phyloP scores from a whole-genome alignment of 306 rosid species.

The Dalbergia cultrata region DNA sequence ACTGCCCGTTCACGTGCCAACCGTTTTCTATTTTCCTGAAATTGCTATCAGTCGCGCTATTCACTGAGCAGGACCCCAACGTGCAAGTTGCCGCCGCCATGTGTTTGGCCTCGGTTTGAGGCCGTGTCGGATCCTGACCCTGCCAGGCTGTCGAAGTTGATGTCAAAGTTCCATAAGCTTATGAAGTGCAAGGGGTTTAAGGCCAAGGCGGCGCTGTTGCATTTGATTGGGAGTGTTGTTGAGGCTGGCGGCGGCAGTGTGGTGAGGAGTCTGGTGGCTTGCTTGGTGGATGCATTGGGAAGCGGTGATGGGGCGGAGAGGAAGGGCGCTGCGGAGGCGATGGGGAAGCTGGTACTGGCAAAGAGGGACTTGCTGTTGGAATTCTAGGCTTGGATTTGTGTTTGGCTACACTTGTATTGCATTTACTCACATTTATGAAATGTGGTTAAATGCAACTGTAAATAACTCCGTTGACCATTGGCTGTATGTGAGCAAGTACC shows the following conservation, averaged over 20 bases:
- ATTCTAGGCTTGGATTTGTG: slow-evolving; percentile 51
- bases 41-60: slow-evolving; percentile 70
- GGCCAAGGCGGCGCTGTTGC: slow-evolving; percentile 78
- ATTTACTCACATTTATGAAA: too few relatives aligned
- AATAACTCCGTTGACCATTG: too few relatives aligned
- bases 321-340: slow-evolving; percentile 78
- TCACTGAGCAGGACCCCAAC: slow-evolving; percentile 78
- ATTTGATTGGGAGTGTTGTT: slow-evolving; percentile 65
- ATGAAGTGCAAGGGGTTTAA: slow-evolving; percentile 69
- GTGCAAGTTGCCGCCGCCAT: slow-evolving; percentile 81
- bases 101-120: slow-evolving; percentile 75
- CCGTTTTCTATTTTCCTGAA: slow-evolving; percentile 68
- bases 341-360: slow-evolving; percentile 61
- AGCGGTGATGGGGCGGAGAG: slow-evolving; percentile 79
- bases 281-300: slow-evolving; percentile 59
- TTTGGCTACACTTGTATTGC: too few relatives aligned
- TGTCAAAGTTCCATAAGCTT: slow-evolving; percentile 77
- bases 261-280: slow-evolving; percentile 63
- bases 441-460: too few relatives aligned
- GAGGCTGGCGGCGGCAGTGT: slow-evolving; percentile 48
- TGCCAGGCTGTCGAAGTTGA: slow-evolving; percentile 64
- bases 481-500: too few relatives aligned
- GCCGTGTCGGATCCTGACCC: slow-evolving; percentile 70
- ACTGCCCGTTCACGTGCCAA: slow-evolving; percentile 61
- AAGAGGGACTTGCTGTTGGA: slow-evolving; percentile 65